Base-by-base conservation (phyloP, 768 basidiomycete species). In the Amanita thiersii region DNA sequence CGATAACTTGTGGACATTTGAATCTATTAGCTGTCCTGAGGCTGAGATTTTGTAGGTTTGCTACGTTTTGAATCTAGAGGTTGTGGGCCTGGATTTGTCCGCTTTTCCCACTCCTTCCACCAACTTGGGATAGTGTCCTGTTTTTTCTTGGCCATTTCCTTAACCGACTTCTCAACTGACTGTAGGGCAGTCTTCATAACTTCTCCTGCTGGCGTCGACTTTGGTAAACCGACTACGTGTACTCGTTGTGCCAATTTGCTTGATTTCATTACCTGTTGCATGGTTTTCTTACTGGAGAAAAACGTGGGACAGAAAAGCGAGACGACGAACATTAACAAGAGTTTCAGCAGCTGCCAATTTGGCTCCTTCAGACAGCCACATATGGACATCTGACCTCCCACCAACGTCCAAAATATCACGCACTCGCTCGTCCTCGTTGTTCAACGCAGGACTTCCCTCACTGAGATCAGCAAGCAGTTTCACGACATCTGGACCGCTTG, bases 51-150 rank as follows among this genome's bases (percentile, higher is more conserved):
- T 7, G 26, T n/a, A 7, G 26, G 26, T 28, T 7, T 7, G 7
- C n/a, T n/a, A 7, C 7, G 5, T 15, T 17, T 6, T 25, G 9
- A 9, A 9, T 44, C 36, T 28, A 24, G 15, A 38, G 36, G 14
- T 18, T 44, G 19, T 4, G 4, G 10, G 7, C 9, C 12, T 3
- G 17, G n/a, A 24, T 20, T 43, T 35, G 31, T 30, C 21, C 40
- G 34, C 11, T n/a, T 37, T 18, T 47, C 30, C 59, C 56, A 61
- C 14, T 55, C 49, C 37, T 47, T 54, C 61, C 59, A 62, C 61
- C 61, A 62, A 7, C 21, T 20, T 3, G 59, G 61, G 5, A 43
- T 45, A 5, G 44, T 46, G 15, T 52, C 45, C 17, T 56, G 40
- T 45, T 57, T 60, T 31, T 47, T 29, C 14, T 45, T 38, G 23